These are phyloP conservation scores for Phytophthora vignae DNA, from an alignment of 352 stramenopile species.

Conservation along the genomic window DNA sequence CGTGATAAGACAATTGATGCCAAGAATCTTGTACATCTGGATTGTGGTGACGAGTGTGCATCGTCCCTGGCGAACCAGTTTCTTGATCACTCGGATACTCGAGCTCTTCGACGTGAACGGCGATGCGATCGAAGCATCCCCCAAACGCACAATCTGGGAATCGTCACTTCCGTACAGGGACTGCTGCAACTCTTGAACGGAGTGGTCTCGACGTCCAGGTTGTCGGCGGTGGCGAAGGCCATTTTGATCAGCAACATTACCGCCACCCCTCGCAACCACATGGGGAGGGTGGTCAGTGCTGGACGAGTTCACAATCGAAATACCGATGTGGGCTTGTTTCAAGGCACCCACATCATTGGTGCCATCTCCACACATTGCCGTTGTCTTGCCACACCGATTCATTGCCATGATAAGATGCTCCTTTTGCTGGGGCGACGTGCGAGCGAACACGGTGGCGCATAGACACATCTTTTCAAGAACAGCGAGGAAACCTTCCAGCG, in stretches of 20 bases:
- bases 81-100: conserved; percentile 91
- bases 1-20: conserved; percentile 98
- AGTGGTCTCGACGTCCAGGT: conserved; percentile 59
- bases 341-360: conserved; percentile 98
- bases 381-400: conserved; percentile 92
- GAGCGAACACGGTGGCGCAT: conserved; percentile 94
- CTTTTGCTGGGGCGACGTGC: conserved; percentile 97
- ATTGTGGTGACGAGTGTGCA: conserved; percentile 99
- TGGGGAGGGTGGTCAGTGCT: conserved; percentile 64
- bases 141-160: conserved; percentile 97
- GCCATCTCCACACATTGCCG: conserved; percentile 98
- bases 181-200: conserved; percentile 63
- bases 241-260: conserved; percentile 53
- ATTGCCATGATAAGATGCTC: conserved; percentile 95
- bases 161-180: conserved; percentile 87
- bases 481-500: conserved; percentile 70
- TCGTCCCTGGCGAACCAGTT: conserved; percentile 97
- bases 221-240: conserved; percentile 64
- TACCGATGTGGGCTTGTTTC: conserved; percentile 92
- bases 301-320: conserved; percentile 84
- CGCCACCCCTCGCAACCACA: conserved; percentile 46
- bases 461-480: conserved; percentile 79
- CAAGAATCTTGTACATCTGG: conserved; percentile 99
- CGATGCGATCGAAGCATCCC: conserved; percentile 99
- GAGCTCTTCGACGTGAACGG: conserved; percentile 98